Conservation (phyloP, 495 filamentous ascomycete species). For the Aspergillus ellipticus region DNA sequence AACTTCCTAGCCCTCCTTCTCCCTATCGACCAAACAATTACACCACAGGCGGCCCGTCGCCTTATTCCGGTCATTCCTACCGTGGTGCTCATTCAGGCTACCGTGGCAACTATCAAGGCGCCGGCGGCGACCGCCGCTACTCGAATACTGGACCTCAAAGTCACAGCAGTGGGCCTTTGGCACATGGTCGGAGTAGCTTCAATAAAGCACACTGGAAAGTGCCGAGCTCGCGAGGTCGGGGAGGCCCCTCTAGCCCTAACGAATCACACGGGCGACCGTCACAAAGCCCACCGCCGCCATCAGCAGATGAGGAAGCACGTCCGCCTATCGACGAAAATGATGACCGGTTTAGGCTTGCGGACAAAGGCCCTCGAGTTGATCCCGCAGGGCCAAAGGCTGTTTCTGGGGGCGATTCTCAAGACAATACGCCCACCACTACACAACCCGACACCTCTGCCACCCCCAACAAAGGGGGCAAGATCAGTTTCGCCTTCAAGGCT, state of each 20-base stretch:
- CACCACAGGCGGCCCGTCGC: constrained; percentile 42
- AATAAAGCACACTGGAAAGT: constrained; percentile 61
- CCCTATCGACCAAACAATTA: constrained; percentile 50
- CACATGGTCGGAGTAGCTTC: constrained; percentile 45
- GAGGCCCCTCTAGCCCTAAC: constrained; percentile 32
- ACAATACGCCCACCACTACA: constrained; percentile 45
- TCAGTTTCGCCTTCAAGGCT: constrained; percentile 83
- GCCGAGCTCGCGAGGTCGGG: constrained; percentile 29
- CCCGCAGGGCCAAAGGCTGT: constrained; percentile 47
- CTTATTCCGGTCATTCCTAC: constrained; percentile 45
- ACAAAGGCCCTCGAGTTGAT: constrained; percentile 58
- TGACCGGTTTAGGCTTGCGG: constrained; percentile 58
- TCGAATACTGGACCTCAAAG: constrained; percentile 32
- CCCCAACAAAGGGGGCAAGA: constrained; percentile 62
- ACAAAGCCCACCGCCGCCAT: constrained; percentile 23
- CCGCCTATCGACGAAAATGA: constrained; percentile 50
- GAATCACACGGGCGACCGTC: constrained; percentile 23
- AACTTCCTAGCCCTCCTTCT: constrained; percentile 40
- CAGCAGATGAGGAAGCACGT: constrained; percentile 31
- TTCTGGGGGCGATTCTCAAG: constrained; percentile 27
- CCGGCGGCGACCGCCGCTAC: constrained; percentile 44
- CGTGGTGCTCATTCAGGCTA: constrained; percentile 53
- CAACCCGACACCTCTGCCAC: constrained; percentile 47
- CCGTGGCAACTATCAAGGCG: constrained; percentile 51
- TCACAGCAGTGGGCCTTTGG: constrained; percentile 23